These are phyloP conservation scores for Proliferodiscus dingleyae DNA, from an alignment of 2,329 filamentous ascomycete genomes.

Conservation along the genomic window DNA sequence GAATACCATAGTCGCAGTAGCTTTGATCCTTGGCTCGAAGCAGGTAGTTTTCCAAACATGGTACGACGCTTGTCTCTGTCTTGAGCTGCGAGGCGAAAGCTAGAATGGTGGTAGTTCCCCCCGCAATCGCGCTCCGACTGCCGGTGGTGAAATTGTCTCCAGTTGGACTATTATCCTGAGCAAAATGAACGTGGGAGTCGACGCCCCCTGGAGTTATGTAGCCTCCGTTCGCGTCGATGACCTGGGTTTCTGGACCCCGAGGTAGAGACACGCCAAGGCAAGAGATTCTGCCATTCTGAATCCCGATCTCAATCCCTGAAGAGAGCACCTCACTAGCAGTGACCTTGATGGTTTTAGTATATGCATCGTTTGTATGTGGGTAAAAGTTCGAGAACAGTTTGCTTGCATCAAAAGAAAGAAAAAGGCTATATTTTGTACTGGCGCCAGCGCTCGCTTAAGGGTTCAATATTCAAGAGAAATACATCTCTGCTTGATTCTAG, in stretches of 20 bases:
- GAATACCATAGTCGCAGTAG: conserved; percentile 54
- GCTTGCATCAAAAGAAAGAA: too few species aligned
- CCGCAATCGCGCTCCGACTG: conserved; percentile 50
- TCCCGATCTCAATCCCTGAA: conserved; percentile 41
- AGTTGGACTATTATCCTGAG: conserved; percentile 39
- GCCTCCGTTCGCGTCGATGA: conserved; percentile 42
- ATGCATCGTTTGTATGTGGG: too few species aligned
- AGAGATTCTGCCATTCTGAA: conserved; percentile 41
- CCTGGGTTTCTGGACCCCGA: conserved; percentile 29
- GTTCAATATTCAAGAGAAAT: too few species aligned
- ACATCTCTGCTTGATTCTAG: too few species aligned
- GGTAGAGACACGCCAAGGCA: conserved; percentile 38
- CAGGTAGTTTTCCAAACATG: conserved; percentile 44
- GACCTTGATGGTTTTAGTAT: conserved; percentile 31
- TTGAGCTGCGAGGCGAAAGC: conserved; percentile 52
- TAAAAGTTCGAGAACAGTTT: too few species aligned
- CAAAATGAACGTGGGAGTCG: conserved; percentile 45
- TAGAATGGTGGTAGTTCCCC: conserved; percentile 54
- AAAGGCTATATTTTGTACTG: too few species aligned
- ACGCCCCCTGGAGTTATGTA: conserved; percentile 44
- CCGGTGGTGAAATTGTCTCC: conserved; percentile 39
- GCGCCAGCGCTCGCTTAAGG: too few species aligned
- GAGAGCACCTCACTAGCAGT: conserved; percentile 43
- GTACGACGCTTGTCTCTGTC: conserved; percentile 40
- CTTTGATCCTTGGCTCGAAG: conserved; percentile 38